phyloP scores from a whole-genome alignment of 441 rosid genomes.

The Geranium incanum region DNA sequence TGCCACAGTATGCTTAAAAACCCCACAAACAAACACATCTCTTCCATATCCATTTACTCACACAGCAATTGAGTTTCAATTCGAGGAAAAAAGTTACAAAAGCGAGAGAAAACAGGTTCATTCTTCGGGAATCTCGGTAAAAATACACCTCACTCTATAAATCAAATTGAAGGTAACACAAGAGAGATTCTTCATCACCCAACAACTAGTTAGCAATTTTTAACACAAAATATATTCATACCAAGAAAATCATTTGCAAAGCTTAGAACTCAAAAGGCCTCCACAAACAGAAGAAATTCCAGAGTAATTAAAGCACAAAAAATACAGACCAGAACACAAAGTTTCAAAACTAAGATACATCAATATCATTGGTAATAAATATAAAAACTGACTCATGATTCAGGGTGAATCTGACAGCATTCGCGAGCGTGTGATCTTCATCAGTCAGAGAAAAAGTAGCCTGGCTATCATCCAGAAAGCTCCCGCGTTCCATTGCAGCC shows the following conservation, averaged over 20 bases:
- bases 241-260: too few species aligned
- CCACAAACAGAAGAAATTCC: not conserved
- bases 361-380: not conserved
- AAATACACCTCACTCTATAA: not conserved
- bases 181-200: not conserved
- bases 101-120: not conserved
- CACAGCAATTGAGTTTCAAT: not conserved
- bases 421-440: conserved; percentile 88
- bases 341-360: not conserved
- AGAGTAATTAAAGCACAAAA: not conserved
- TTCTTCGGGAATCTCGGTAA: not conserved
- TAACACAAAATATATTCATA: too few species aligned
- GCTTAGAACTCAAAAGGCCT: too few species aligned
- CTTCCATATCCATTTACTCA: not conserved
- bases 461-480: conserved; percentile 40
- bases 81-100: not conserved
- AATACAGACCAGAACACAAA: not conserved
- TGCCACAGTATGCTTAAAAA: conserved; percentile 9
- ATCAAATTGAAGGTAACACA: not conserved
- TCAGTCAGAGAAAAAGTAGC: conserved; percentile 65
- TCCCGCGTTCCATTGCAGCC: conserved; percentile 53
- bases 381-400: conserved; percentile 79
- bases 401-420: conserved; percentile 65
- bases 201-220: too few species aligned
- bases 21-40: conserved; percentile 8